A percentile compares a stretch with the other conserved stretches of the same genome.
phyloP scores from a whole-genome alignment of 352 stramenopile species.

The Phytophthora lateralis region DNA sequence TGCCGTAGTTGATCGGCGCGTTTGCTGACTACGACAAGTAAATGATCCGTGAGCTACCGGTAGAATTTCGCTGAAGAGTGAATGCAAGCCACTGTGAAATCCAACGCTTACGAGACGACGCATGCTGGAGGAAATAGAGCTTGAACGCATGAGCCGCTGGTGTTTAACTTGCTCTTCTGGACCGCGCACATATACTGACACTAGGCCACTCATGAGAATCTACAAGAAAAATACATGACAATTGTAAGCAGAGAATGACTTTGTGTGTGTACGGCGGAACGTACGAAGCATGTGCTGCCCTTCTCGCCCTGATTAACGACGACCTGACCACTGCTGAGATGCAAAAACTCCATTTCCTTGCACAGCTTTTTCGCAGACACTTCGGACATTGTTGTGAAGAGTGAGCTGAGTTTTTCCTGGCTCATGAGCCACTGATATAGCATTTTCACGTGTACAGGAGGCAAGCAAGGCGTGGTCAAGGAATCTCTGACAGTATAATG shows the following conservation, averaged over 20 bases:
- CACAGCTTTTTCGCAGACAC: constrained; percentile 85
- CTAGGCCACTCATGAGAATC: constrained; percentile 84
- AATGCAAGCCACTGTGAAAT: neutral
- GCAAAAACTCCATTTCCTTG: constrained; percentile 87
- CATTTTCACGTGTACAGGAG: constrained; percentile 54
- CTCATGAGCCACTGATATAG: constrained; percentile 88
- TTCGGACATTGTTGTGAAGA: constrained; percentile 89
- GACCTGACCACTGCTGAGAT: constrained; percentile 67
- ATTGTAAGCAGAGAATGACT: neutral
- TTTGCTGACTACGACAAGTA: constrained; percentile 40
- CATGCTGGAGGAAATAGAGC: constrained; percentile 48
- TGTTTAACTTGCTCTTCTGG: constrained; percentile 76
- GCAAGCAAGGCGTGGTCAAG: constrained; percentile 18
- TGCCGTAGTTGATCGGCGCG: constrained; percentile 49
- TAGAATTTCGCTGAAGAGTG: neutral
- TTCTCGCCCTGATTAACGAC: constrained; percentile 87
- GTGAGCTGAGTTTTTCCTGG: constrained; percentile 85
- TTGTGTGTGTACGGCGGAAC: constrained; percentile 2
- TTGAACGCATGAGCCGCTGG: constrained; percentile 50
- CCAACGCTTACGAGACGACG: constrained; percentile 42
- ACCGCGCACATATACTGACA: constrained; percentile 73
- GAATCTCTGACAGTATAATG: neutral
- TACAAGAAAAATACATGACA: constrained; percentile 17
- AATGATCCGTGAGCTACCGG: neutral
- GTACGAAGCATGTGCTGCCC: constrained; percentile 86